Base-by-base conservation (phyloP, 2,329 filamentous ascomycete species). In the Tolypocladium capitatum region DNA sequence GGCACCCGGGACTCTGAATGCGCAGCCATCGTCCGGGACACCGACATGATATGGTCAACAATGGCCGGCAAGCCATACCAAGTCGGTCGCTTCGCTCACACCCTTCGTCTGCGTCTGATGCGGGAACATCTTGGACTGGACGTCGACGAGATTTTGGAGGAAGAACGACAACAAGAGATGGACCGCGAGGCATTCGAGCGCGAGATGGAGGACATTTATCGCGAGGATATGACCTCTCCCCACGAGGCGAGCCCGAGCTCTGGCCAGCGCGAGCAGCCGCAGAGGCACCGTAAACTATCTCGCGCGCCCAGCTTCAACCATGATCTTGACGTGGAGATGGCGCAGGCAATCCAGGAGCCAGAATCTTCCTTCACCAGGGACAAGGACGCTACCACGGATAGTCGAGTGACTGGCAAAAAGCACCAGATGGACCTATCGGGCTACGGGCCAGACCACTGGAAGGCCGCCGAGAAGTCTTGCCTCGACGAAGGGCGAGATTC, bases 71-170 rank as follows among this genome's bases (percentile, higher is more conserved):
- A 84, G 58, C 86, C 89, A 5, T 98, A 94, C 63, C 81, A 83
- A 48, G 92, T 97, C 33, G 90, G 89, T 40, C 81, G 87, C 27
- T 98, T 96, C 64, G 86, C 92, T 6, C 90, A 97, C 63, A 92
- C 88, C 0, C 76, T 98, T 46, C 87, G 92, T 30, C 82, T 96
- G 71, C 84, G 92, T 27, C 73, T 97, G 44, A 97, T 97, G 92
- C 80, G 91, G 52, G 92, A 98, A 66, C 92, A 98, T 68, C 73
- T 98, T 30, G 92, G 92, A n/a, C 72, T 97, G 35, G 90, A 97
- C 60, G 88, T 95, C 4, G 92, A 98, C 63, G 86, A 87, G 58
- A 83, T 96, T 50, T 80, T 86, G 59, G 87, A 92, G 59, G 80
- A 91, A 51, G 83, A 89, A 55, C 75, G 83, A 45, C 75, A 79